phyloP scores from a whole-genome alignment of 495 filamentous ascomycete genomes.

The Hamigera avellanea region DNA sequence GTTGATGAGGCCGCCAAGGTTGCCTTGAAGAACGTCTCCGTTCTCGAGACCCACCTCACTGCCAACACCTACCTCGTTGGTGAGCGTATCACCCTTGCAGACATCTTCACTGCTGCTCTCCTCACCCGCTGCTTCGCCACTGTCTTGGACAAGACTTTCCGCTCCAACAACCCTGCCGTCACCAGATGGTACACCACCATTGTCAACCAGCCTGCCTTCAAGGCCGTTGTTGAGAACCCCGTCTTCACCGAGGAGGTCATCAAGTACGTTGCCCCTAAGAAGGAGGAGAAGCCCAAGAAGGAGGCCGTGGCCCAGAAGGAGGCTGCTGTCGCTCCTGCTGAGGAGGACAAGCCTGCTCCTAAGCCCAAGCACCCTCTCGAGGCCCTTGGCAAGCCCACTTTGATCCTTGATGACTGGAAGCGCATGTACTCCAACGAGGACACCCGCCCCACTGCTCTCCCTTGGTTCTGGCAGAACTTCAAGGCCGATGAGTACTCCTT shows the following conservation, averaged over 20 bases:
- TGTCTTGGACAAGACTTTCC: slow-evolving; percentile 83
- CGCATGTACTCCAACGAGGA: slow-evolving; percentile 97
- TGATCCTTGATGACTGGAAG: slow-evolving; percentile 95
- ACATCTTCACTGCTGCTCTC: slow-evolving; percentile 71
- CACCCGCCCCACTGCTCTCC: slow-evolving; percentile 66
- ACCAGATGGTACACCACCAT: slow-evolving; percentile 93
- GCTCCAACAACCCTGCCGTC: slow-evolving; percentile 66
- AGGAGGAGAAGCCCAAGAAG: slow-evolving; percentile 60
- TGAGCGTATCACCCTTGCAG: slow-evolving; percentile 93
- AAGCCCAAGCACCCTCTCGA: slow-evolving; percentile 97
- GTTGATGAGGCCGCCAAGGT: slow-evolving; percentile 66
- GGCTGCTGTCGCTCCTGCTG: slow-evolving; percentile 45
- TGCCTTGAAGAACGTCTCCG: slow-evolving; percentile 51
- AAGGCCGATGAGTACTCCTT: slow-evolving; percentile 90
- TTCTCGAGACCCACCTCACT: slow-evolving; percentile 77
- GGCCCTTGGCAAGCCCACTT: slow-evolving; percentile 63
- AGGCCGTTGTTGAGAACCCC: slow-evolving; percentile 60
- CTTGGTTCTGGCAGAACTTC: slow-evolving; percentile 97
- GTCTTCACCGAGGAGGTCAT: slow-evolving; percentile 72
- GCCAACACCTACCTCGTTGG: slow-evolving; percentile 95
- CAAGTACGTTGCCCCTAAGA: slow-evolving; percentile 87
- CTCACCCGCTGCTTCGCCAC: slow-evolving; percentile 75
- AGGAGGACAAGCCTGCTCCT: slow-evolving; percentile 54
- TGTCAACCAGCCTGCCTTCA: slow-evolving; percentile 82
- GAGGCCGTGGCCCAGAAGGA: slow-evolving; percentile 40